These are phyloP conservation scores for Fusarium penzigii DNA, from an alignment of 2,329 filamentous ascomycete species.

Conservation along the genomic window DNA sequence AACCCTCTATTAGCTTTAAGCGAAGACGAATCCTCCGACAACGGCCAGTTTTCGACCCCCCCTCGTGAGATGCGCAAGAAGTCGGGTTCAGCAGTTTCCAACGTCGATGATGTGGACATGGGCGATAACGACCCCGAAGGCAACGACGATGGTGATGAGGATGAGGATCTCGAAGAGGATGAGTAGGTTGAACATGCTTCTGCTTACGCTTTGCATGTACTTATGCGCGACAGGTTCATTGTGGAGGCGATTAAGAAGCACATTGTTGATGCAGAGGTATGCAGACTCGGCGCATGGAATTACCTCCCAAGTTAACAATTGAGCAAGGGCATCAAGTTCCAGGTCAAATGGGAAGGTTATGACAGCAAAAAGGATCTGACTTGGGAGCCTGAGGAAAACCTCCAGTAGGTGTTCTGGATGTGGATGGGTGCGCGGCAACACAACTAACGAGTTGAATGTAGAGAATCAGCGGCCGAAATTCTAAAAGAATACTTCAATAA, in stretches of 20 bases:
- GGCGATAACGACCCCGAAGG: constrained; percentile 31
- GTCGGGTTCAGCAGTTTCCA: constrained; percentile 22
- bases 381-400: constrained; percentile 76
- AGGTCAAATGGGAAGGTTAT: constrained; percentile 82
- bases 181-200: constrained; percentile 38
- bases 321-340: constrained; percentile 57
- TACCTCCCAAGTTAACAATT: constrained; percentile 1
- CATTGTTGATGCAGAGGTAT: constrained; percentile 57
- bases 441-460: constrained; percentile 28
- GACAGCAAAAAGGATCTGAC: constrained; percentile 69
- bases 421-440: not conserved
- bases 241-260: constrained; percentile 75
- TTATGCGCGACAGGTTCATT: constrained; percentile 56
- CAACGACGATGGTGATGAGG: constrained; percentile 38
- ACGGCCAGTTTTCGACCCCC: constrained; percentile 28
- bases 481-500: constrained; percentile 63
- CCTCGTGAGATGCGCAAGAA: constrained; percentile 24
- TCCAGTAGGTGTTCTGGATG: constrained; percentile 26
- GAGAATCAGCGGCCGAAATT: constrained; percentile 59
- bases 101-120: constrained; percentile 32
- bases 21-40: constrained; percentile 39
- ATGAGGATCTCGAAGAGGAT: constrained; percentile 44
- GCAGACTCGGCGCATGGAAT: constrained; percentile 14
- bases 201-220: constrained; percentile 10
- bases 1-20: constrained; percentile 36